Base-by-base conservation (phyloP, 805 yeast genomes). In the Allodekkera sacchari region DNA sequence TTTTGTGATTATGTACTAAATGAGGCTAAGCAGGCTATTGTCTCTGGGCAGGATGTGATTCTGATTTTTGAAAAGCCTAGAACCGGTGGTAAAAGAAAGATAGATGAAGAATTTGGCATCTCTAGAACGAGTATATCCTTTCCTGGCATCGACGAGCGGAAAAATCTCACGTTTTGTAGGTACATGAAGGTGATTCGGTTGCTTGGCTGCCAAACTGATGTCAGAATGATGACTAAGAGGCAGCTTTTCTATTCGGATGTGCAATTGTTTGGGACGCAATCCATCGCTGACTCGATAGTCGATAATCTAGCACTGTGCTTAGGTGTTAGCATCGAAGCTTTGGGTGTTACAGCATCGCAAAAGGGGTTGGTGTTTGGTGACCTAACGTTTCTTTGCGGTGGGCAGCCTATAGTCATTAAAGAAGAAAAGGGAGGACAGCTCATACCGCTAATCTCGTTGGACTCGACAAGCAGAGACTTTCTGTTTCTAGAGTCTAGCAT, bases 241-340 rank as follows among this genome's bases (percentile, higher is more conserved):
- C 83, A 77, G 41, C 35, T 78, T 0, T 78, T 60, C 53, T 78
- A 78, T 48, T 61, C 60, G 30, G 76, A 77, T 44, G 80, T 74
- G 3, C 53, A 52, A 12, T 43, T 77, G 13, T 79, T 74, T 47
- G 38, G 48, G 13, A 46, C 41, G 3, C 85, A 78, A 44, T 10
- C 41, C 1, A 44, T 38, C 4, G 68, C 72, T 2, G 65, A 67
- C 31, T 34, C 46, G 3, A 45, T 59, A 2, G 36, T 78, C 1
- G 64, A 60, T 11, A 42, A 46, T 13, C 35, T 77, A 1, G 52
- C 65, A 4, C 28, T 42, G 3, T 46, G 68, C 4, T 45, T 76
- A 21, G 55, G 51, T 1, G 55, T 66, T 4, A 41, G 63, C 0
- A 46, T 68, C 6, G 53, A 43, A 11, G 42, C 45, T 1, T 47